These are phyloP conservation scores for Boletus insuetus DNA, from an alignment of 768 basidiomycete genomes.

Conservation along the genomic window DNA sequence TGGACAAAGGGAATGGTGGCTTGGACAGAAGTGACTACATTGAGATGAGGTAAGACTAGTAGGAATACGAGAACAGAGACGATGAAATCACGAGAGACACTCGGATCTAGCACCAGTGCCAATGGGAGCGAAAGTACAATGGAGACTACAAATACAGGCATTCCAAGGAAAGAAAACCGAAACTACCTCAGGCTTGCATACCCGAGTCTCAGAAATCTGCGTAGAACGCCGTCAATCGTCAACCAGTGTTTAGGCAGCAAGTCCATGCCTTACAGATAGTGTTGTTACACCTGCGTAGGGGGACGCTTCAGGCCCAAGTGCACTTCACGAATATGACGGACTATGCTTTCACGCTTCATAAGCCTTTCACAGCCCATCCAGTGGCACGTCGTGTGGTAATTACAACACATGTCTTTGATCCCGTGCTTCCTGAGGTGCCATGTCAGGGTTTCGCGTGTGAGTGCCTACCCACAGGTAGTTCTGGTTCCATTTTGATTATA, in stretches of 20 bases:
- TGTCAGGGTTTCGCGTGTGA: background rate
- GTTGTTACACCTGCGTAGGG: background rate
- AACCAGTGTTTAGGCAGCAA: too few relatives aligned
- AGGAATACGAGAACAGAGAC: too few relatives aligned
- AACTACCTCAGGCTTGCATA: too few relatives aligned
- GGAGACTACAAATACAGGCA: background rate
- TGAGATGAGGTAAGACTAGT: too few relatives aligned
- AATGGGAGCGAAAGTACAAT: background rate
- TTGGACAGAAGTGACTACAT: too few relatives aligned
- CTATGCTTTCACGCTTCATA: conserved; percentile 22
- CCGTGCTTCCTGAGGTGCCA: conserved; percentile 15
- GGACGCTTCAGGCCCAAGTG: conserved; percentile 12
- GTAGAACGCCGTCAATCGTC: too few relatives aligned
- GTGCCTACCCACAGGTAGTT: background rate
- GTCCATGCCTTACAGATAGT: background rate
- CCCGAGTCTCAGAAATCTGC: too few relatives aligned
- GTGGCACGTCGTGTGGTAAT: background rate
- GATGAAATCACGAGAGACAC: too few relatives aligned
- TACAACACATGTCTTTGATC: conserved; percentile 4
- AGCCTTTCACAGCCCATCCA: conserved; percentile 9
- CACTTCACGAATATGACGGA: conserved; percentile 13
- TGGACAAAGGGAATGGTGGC: too few relatives aligned
- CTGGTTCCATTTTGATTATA: background rate
- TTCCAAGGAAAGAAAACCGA: background rate
- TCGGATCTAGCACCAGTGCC: too few relatives aligned